Percentiles rank a stretch among this genome's conserved stretches.
Evolutionary conservation across 2,329 filamentous ascomycete genomes (phyloP).

Genomic region (Fusarium xylarioides): DNA sequence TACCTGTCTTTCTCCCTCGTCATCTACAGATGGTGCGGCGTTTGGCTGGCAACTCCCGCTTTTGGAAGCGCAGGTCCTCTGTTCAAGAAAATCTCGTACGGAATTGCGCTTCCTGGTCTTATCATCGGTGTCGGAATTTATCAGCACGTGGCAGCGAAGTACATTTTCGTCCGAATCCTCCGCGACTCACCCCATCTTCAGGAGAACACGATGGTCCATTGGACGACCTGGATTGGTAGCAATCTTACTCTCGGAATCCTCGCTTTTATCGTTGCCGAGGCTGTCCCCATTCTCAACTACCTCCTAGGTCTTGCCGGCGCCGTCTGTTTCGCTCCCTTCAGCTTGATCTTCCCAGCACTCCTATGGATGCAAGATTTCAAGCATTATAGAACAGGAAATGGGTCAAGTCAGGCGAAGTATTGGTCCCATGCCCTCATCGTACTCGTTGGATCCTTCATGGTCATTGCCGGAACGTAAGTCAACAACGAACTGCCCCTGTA

Average conservation of each 20-base stretch:
- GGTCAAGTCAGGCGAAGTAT: background rate
- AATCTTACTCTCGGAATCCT: background rate
- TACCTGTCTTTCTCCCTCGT: background rate
- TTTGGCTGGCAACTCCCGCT: background rate
- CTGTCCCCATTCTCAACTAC: background rate
- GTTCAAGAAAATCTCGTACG: background rate
- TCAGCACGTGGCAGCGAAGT: background rate
- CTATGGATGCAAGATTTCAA: background rate
- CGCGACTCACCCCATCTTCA: background rate
- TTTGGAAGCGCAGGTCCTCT: background rate
- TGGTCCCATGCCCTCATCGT: background rate
- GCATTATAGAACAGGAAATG: background rate
- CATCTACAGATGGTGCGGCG: slow-evolving; percentile 1
- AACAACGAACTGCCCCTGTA: background rate
- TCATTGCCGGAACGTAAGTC: background rate
- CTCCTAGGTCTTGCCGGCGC: background rate
- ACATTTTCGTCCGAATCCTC: background rate
- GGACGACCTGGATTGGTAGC: background rate
- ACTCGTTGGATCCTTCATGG: background rate
- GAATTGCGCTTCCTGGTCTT: background rate
- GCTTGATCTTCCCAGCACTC: background rate
- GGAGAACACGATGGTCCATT: background rate
- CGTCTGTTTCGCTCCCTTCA: background rate
- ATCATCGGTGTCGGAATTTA: slow-evolving; percentile 1
- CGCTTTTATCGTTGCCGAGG: background rate